phyloP scores from a whole-genome alignment of 2,329 filamentous ascomycete genomes.

The Sclerotinia spermophila region DNA sequence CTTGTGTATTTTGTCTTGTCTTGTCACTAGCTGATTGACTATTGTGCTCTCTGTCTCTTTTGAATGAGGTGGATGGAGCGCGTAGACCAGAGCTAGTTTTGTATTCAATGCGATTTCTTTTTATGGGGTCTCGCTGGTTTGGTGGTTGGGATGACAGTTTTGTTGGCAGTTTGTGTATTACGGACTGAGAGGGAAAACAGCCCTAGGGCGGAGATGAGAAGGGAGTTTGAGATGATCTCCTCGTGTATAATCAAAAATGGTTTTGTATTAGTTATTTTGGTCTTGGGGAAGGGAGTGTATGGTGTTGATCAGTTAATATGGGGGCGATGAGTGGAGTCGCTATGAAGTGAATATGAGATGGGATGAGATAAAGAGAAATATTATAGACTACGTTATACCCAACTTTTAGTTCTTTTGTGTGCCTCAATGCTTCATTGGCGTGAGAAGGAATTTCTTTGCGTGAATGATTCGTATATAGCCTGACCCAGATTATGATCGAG shows the following conservation, averaged over 20 bases:
- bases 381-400: conserved; percentile 29
- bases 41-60: conserved; percentile 13
- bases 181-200: background rate
- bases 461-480: no score
- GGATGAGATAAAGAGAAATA: conserved; percentile 15
- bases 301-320: background rate
- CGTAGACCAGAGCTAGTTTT: conserved; percentile 3
- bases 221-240: conserved; percentile 1
- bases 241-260: conserved; percentile 18
- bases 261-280: background rate
- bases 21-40: conserved; percentile 4
- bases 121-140: background rate
- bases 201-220: background rate
- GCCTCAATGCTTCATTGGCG: background rate
- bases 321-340: background rate
- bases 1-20: conserved; percentile 2
- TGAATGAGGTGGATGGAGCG: conserved; percentile 3
- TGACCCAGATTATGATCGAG: background rate
- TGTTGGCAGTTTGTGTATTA: background rate
- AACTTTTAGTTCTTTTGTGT: background rate
- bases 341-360: conserved; percentile 3
- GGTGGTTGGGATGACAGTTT: background rate
- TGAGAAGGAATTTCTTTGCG: background rate
- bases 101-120: conserved; percentile 10
- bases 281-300: background rate